These are phyloP conservation scores for Arabidopsis thaliana DNA, from an alignment of 345 rosid species.

Conservation along the genomic window TAIR10.1 NC_003076.8:4779501-4780000, in stretches of 20 bases:
- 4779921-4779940: neutral
- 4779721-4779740: slow-evolving; percentile 12
- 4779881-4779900: neutral
- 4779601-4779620: slow-evolving; percentile 35
- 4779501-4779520: neutral
- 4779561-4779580: slow-evolving; percentile 17
- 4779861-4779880: neutral
- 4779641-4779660: slow-evolving; percentile 24
- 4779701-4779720: neutral
- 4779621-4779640: slow-evolving; percentile 26
- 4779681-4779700: neutral
- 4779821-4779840: neutral
- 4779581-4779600: slow-evolving; percentile 12
- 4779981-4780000: neutral
- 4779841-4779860: neutral
- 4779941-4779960: neutral
- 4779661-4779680: slow-evolving; percentile 14
- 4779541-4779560: slow-evolving; percentile 29
- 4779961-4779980: neutral
- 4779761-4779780: slow-evolving; percentile 31
- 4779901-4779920: neutral
- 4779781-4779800: slow-evolving; percentile 22
- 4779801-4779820: slow-evolving; percentile 28
- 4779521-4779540: too few species aligned
- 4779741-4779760: slow-evolving; percentile 27